Evolutionary conservation across 352 stramenopile genomes (phyloP).

Genomic region (Phytophthora podocarpi): DNA sequence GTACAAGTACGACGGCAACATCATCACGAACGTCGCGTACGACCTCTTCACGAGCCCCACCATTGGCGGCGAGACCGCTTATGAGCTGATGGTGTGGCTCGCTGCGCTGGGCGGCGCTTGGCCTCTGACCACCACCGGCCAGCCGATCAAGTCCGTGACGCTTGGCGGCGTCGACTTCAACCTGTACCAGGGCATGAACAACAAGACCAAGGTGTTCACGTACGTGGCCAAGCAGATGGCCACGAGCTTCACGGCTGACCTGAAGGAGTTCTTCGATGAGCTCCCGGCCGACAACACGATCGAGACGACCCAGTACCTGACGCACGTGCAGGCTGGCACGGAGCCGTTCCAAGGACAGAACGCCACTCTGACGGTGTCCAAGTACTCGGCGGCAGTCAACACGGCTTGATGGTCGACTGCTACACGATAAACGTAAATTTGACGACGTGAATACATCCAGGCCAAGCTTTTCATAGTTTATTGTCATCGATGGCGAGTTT

Average conservation of each 20-base stretch:
- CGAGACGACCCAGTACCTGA: conserved; percentile 29
- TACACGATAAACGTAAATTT: conserved; percentile 18
- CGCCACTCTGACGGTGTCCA: conserved; percentile 27
- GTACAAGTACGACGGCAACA: conserved; percentile 41
- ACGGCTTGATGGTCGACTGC: too few species aligned
- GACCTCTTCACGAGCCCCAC: conserved; percentile 44
- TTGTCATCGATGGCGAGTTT: too few species aligned
- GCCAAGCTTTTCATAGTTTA: too few species aligned
- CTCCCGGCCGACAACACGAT: conserved; percentile 33
- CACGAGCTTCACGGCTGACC: conserved; percentile 28
- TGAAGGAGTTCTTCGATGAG: conserved; percentile 40
- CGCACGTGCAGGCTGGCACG: conserved; percentile 34
- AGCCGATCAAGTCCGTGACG: conserved; percentile 29
- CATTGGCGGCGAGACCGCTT: conserved; percentile 27
- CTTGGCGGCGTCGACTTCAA: conserved; percentile 30
- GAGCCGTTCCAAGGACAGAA: conserved; percentile 44
- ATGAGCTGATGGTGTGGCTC: conserved; percentile 53
- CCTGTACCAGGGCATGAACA: conserved; percentile 42
- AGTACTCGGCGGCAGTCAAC: conserved; percentile 30
- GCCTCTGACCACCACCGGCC: conserved; percentile 31
- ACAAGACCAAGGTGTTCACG: conserved; percentile 41
- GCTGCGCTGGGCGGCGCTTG: conserved; percentile 33
- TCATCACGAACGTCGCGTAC: conserved; percentile 49
- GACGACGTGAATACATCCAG: too few species aligned
- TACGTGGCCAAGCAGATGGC: conserved; percentile 35